A percentile compares a stretch with the other conserved stretches of the same genome.
Conservation (phyloP, 345 rosid genomes). For the Lenwebbia sp. region DNA sequence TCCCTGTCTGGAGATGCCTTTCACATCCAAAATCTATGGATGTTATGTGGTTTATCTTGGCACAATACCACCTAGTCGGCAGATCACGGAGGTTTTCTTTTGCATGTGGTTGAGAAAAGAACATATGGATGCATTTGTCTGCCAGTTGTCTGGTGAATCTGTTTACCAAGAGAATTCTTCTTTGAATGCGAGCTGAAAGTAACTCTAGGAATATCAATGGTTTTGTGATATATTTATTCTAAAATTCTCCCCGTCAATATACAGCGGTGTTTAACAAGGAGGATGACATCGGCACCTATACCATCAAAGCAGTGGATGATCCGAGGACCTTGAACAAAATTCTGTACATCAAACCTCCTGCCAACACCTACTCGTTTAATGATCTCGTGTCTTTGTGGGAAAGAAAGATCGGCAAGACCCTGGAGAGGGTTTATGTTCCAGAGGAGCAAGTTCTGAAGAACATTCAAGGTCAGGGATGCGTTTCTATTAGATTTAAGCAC, state of each 20-base stretch:
- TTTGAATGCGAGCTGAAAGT: not conserved
- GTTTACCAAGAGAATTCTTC: not conserved
- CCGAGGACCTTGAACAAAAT: conserved; percentile 1
- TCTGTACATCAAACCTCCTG: not conserved
- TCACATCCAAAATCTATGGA: not conserved
- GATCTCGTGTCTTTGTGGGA: conserved; percentile 4
- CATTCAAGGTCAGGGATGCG: not conserved
- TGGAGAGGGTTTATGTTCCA: not conserved
- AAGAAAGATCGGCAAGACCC: conserved; percentile 3
- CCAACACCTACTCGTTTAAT: conserved; percentile 1
- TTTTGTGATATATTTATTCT: not conserved
- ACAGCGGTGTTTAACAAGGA: not conserved
- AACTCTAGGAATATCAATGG: not conserved
- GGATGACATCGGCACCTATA: conserved; percentile 2
- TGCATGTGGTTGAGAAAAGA: not conserved
- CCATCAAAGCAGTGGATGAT: conserved; percentile 1
- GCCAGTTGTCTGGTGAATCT: not conserved
- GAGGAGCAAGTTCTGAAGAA: conserved; percentile 1
- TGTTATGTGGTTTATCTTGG: not conserved
- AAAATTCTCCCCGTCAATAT: not conserved
- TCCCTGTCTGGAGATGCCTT: not conserved
- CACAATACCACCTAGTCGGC: not conserved
- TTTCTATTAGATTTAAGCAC: not conserved
- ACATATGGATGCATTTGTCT: not conserved
- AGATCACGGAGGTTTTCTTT: not conserved